These are phyloP conservation scores for Nothopassalora personata DNA, from an alignment of 2,329 filamentous ascomycete genomes.

Conservation along the genomic window DNA sequence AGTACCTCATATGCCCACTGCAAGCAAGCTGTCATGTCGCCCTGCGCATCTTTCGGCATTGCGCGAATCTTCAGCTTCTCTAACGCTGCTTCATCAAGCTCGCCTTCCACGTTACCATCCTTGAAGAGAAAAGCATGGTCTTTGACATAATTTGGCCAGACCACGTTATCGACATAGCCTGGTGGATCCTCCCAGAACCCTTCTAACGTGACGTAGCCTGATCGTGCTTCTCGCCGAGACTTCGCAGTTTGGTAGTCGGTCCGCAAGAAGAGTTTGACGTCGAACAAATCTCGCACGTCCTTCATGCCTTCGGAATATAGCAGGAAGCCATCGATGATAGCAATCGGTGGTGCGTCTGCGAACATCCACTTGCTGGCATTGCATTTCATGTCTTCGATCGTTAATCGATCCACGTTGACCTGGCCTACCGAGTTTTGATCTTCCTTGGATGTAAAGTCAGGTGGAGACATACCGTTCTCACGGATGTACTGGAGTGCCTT, in stretches of 20 bases:
- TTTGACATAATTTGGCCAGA: slow-evolving; percentile 89
- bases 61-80: slow-evolving; percentile 26
- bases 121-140: slow-evolving; percentile 78
- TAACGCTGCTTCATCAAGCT: slow-evolving; percentile 43
- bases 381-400: slow-evolving; percentile 30
- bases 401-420: slow-evolving; percentile 36
- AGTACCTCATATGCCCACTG: slow-evolving; percentile 36
- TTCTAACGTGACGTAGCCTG: slow-evolving; percentile 70
- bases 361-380: slow-evolving; percentile 25
- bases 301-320: slow-evolving; percentile 62
- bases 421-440: slow-evolving; percentile 50
- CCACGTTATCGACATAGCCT: slow-evolving; percentile 86
- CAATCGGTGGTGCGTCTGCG: slow-evolving; percentile 44
- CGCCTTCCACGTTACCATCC: slow-evolving; percentile 58
- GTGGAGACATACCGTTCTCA: slow-evolving; percentile 57
- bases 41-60: slow-evolving; percentile 26
- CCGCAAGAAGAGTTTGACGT: slow-evolving; percentile 73
- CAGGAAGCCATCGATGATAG: slow-evolving; percentile 82
- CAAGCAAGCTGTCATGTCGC: slow-evolving; percentile 32
- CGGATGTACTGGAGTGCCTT: slow-evolving; percentile 66
- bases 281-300: slow-evolving; percentile 54
- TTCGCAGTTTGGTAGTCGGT: slow-evolving; percentile 62
- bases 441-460: slow-evolving; percentile 51
- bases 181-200: slow-evolving; percentile 95
- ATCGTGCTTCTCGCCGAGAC: slow-evolving; percentile 60